Evolutionary conservation across 2,329 filamentous ascomycete species (phyloP), one percentile per base, ranked within the genome.

Genomic region (Apiospora malaysiana): DNA sequence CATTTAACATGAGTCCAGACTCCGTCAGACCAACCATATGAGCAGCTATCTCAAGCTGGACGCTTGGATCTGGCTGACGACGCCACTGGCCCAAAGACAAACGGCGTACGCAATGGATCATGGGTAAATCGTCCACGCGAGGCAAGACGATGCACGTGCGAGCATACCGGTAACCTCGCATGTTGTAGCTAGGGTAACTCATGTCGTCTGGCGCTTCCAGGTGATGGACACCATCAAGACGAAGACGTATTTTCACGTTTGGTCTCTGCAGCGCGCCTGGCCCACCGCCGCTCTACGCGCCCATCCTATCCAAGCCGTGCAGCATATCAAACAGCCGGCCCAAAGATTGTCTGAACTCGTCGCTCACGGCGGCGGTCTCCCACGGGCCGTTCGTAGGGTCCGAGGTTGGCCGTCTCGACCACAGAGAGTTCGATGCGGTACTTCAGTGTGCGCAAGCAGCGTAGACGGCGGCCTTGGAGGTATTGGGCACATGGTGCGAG

Each of bases 21-120:
- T 16, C 9, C 56, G n/a, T 7, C 23, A 66, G 69, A 32, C 27
- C 59, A 14, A 42, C 23, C 51, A 66, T 43, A 14, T 59, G 59
- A 2, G 69, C 69, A 23, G 56, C 69, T 37, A 70, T 47, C 21
- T 66, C 56, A 12, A 70, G 56, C 14, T 49, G 45, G 27, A 70
- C 59, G 25, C 40, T 23, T 23, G 69, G 42, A 23, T 4, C n/a
- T 37, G 59, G 43, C 69, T 16, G 40, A 18, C 59, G 69, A 37
- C 47, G 42, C 68, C 68, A 66, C 14, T 40, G 23, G 42, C n/a
- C 14, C 27, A 66, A 66, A 2, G 51, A 32, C 32, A 66, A 59
- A 25, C 42, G 56, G 2, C 51, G 37, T 18, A 70, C 43, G 32
- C 69, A 45, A 66, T 37, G n/a, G 23, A 70, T 25, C 16, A 21